phyloP scores from a whole-genome alignment of 352 stramenopile species.

The Pythium brassicae region DNA sequence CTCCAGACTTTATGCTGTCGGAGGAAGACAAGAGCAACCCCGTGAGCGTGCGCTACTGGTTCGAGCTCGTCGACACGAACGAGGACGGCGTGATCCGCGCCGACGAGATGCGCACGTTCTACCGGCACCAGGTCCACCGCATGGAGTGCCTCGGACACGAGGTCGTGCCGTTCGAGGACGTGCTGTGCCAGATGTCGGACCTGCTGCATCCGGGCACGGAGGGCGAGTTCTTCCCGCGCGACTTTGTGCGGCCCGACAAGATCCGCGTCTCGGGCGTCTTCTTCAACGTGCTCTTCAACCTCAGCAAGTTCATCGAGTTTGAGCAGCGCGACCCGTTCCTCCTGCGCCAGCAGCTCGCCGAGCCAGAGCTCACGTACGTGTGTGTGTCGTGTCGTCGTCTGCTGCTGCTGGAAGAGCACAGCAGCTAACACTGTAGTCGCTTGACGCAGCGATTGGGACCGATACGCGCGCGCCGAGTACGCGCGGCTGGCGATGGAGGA shows the following conservation, averaged over 20 bases:
- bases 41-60: slow-evolving; percentile 97
- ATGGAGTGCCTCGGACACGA: slow-evolving; percentile 99
- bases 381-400: slow-evolving; percentile 1
- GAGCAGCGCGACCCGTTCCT: slow-evolving; percentile 98
- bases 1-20: slow-evolving; percentile 96
- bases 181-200: slow-evolving; percentile 97
- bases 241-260: slow-evolving; percentile 84
- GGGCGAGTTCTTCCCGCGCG: slow-evolving; percentile 73
- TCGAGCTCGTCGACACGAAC: slow-evolving; percentile 97
- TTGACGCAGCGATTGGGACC: slow-evolving; percentile 92
- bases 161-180: slow-evolving; percentile 97
- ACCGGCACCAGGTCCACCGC: slow-evolving; percentile 92
- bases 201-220: slow-evolving; percentile 72
- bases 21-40: slow-evolving; percentile 99
- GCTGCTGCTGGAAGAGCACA: not conserved
- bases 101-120: slow-evolving; percentile 95
- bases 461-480: slow-evolving; percentile 96
- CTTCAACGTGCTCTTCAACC: slow-evolving; percentile 99
- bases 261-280: slow-evolving; percentile 94
- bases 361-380: slow-evolving; percentile 81
- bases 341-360: slow-evolving; percentile 90
- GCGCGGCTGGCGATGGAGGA: slow-evolving; percentile 96
- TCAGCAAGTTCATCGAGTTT: slow-evolving; percentile 99
- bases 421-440: not conserved
- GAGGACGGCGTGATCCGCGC: slow-evolving; percentile 95